Conservation (phyloP, 331 rosid genomes). For the Acacia pycnantha region DNA sequence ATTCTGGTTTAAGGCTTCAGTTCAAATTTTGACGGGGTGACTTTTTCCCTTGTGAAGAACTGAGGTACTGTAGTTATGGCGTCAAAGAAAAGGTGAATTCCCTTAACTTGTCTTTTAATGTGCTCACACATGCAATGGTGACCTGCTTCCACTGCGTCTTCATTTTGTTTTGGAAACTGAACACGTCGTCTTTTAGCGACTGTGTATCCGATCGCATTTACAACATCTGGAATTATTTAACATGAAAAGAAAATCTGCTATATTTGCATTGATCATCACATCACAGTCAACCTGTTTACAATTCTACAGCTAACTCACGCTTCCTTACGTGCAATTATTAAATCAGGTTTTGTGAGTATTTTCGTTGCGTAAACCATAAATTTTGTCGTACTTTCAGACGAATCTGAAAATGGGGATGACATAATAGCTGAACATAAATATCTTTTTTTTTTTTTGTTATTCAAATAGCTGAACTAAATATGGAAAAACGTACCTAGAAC, state of each 20-base stretch:
- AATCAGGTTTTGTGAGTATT: not conserved
- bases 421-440: too few relatives aligned
- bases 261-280: not conserved
- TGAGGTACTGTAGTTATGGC: slow-evolving; percentile 25
- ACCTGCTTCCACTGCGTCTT: slow-evolving; percentile 8
- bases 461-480: too few relatives aligned
- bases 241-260: slow-evolving; percentile 19
- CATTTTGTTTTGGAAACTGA: slow-evolving; percentile 26
- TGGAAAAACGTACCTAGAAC: too few relatives aligned
- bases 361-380: not conserved
- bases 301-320: not conserved
- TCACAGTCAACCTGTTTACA: not conserved
- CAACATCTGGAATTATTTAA: slow-evolving; percentile 22
- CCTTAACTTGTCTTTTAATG: not conserved
- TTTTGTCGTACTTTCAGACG: not conserved
- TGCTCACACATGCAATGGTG: slow-evolving; percentile 14
- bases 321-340: not conserved
- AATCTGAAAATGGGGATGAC: not conserved
- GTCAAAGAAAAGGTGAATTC: slow-evolving; percentile 26
- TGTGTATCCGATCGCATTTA: slow-evolving; percentile 6
- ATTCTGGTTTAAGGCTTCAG: slow-evolving; percentile 43
- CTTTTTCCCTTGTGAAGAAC: slow-evolving; percentile 31
- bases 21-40: slow-evolving; percentile 31
- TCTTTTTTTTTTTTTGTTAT: too few relatives aligned
- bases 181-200: slow-evolving; percentile 17